Conservation (phyloP, 106 monocot species). For the Acanthochlamys bracteata region DNA sequence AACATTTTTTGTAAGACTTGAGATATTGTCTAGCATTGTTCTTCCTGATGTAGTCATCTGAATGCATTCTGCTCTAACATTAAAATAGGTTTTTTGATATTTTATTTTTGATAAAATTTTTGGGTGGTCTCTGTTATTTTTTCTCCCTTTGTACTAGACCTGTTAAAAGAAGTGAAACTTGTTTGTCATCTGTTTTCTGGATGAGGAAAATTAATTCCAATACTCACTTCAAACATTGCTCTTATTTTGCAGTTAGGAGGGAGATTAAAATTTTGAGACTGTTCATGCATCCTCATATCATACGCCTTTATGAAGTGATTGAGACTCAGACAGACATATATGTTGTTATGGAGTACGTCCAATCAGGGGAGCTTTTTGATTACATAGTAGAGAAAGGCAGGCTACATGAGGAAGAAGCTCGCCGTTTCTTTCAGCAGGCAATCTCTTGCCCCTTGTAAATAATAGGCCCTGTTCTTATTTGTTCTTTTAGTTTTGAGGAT, state of each 20-base stretch:
- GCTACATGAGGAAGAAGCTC: constrained; percentile 12
- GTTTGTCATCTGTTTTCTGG: not conserved
- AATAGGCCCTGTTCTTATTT: not conserved
- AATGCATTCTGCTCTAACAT: too few relatives aligned
- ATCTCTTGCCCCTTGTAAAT: not conserved
- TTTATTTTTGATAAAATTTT: too few relatives aligned
- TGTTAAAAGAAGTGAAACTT: not conserved
- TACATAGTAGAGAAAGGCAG: constrained; percentile 14
- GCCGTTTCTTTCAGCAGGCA: constrained; percentile 13
- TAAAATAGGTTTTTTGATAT: too few relatives aligned
- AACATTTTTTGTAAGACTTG: too few relatives aligned
- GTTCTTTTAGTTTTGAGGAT: not conserved
- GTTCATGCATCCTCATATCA: constrained; percentile 15
- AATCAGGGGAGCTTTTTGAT: constrained; percentile 12
- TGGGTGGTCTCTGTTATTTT: too few relatives aligned
- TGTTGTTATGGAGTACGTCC: constrained; percentile 12
- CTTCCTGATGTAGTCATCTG: too few relatives aligned
- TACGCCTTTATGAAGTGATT: constrained; percentile 11
- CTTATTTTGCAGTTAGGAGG: constrained; percentile 5
- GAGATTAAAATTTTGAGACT: constrained; percentile 9
- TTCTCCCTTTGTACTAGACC: not conserved
- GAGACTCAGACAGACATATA: constrained; percentile 8
- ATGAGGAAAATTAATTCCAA: not conserved
- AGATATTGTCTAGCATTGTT: too few relatives aligned
- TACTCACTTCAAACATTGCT: not conserved